A percentile compares a stretch with the other conserved stretches of the same genome.
Conservation (phyloP, 2,329 filamentous ascomycete species). For the Domatiomyces catenatus region DNA sequence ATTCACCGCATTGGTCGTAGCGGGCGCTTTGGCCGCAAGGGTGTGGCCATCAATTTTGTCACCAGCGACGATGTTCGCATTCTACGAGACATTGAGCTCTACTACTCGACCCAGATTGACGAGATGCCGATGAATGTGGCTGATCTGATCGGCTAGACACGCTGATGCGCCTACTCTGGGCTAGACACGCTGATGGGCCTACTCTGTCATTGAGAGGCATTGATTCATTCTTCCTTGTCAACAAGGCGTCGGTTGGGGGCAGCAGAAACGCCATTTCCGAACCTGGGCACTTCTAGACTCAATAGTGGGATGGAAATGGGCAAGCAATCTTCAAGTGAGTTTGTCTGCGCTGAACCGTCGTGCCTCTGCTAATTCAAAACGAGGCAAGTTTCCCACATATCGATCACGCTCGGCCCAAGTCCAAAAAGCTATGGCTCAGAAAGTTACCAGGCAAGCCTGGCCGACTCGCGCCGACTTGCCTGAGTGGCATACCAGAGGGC, state of each 20-base stretch:
- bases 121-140: constrained; percentile 97
- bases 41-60: constrained; percentile 98
- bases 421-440: neutral
- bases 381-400: neutral
- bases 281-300: neutral
- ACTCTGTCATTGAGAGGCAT: neutral
- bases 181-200: neutral
- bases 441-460: neutral
- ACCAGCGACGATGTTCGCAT: constrained; percentile 97
- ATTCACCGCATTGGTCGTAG: constrained; percentile 96
- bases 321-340: neutral
- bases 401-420: neutral
- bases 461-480: neutral
- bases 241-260: neutral
- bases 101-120: constrained; percentile 92
- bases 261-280: neutral
- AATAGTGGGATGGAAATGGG: constrained; percentile 2
- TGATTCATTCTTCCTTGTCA: neutral
- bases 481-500: neutral
- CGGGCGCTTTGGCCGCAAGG: constrained; percentile 90
- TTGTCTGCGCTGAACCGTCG: neutral
- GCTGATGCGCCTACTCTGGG: neutral
- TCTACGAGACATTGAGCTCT: constrained; percentile 88
- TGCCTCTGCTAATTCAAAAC: neutral
- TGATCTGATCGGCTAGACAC: constrained; percentile 34